Evolutionary conservation across 2,329 filamentous ascomycete genomes (phyloP).

Genomic region (Aplosporella prunicola): DNA sequence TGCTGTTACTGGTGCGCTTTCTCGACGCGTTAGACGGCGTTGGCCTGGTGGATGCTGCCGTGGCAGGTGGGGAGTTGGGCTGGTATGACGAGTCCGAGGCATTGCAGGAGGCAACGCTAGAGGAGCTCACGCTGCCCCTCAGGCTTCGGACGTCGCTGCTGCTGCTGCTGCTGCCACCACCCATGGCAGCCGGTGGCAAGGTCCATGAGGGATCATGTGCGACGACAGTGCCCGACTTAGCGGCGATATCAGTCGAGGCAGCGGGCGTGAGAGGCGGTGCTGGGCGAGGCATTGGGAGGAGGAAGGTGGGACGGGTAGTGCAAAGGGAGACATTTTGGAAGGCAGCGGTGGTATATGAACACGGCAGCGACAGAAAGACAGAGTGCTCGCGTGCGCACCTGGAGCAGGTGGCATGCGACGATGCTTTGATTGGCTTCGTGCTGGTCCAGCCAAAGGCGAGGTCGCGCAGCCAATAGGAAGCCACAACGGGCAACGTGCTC

Average conservation of each 20-base stretch:
- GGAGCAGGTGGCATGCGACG: too few species aligned
- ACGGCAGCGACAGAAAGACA: not conserved
- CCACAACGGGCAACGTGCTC: too few species aligned
- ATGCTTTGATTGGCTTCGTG: too few species aligned
- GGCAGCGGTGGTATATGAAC: conserved; percentile 1
- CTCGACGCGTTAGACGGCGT: conserved; percentile 20
- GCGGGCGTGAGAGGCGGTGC: conserved; percentile 65
- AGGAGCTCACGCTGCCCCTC: conserved; percentile 40
- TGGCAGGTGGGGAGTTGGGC: conserved; percentile 38
- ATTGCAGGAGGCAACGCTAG: conserved; percentile 32
- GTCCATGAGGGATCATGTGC: conserved; percentile 10
- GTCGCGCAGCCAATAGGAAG: too few species aligned
- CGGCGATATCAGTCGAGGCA: conserved; percentile 70
- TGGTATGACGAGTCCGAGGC: conserved; percentile 45
- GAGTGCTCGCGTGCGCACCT: conserved; percentile 6
- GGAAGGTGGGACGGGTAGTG: not conserved
- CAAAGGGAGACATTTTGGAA: not conserved
- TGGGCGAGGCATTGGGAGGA: conserved; percentile 51
- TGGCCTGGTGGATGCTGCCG: conserved; percentile 19
- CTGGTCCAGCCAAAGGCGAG: too few species aligned
- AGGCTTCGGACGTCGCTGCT: too few species aligned
- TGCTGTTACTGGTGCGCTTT: conserved; percentile 14
- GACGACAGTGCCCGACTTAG: conserved; percentile 34
- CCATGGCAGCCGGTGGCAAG: conserved; percentile 60
- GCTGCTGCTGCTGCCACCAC: conserved; percentile 32